Evolutionary conservation across 192 early-diverging fungal genomes (phyloP), one percentile per base, ranked within the genome.

Genomic region (Coemansia sp.): DNA sequence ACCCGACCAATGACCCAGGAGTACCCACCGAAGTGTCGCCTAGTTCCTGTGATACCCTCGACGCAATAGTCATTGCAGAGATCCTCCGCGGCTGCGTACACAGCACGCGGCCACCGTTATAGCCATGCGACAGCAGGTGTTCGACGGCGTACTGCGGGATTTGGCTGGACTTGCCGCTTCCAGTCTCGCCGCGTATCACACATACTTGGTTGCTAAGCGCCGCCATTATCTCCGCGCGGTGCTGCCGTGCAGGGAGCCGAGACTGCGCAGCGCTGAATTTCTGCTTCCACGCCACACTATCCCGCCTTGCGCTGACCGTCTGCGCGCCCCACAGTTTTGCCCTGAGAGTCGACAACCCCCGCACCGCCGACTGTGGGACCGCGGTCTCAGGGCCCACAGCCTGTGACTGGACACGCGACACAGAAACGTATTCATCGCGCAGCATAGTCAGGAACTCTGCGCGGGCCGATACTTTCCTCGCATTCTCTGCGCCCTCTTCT

Each of bases 21-120:
- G 18, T 33, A 67, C 80, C 68, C 54, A 74, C 31, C 51, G 1
- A 8, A 18, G 63, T 3, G 46, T 75, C 79, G 86, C 88, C 55
- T 68, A 86, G 34, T 84, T 93, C 91, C 29, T 74, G 51, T 0
- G 89, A 86, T 12, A 93, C 88, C 13, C 90, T 75, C 46, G 79
- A 63, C 11, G 90, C 89, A 20, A 91, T 85, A 12, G 86, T 69
- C 57, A 85, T 87, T 15, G 90, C 86, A 3, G 89, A 87, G 71
- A 97, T 94, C 29, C 95, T 85, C 13, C 96, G 85, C 8, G 96
- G 96, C 72, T 97, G 96, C 6, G 96, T 97, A 77, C 94, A 93
- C 6, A 95, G 79, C 40, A 97, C 88, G 46, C 87, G 70, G 6
- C 70, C 70, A 29, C 83, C 83, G 0, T 16, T 41, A 62, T 85